phyloP scores from a whole-genome alignment of 2,329 filamentous ascomycete genomes.

The Sclerotinia borealis region DNA sequence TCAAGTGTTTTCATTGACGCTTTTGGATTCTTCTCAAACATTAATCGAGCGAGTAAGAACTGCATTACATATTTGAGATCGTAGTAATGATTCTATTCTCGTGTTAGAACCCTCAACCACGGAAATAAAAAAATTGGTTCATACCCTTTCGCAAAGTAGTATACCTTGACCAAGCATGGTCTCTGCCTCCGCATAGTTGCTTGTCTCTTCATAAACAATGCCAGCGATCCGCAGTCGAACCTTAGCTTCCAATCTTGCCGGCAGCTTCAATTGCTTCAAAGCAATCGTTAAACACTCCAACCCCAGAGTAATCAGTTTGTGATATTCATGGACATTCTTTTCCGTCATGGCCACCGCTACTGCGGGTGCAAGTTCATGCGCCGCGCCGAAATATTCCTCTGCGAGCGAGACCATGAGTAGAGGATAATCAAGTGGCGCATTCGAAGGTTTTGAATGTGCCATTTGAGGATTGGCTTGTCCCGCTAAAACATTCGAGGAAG shows the following conservation, averaged over 20 bases:
- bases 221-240: conserved; percentile 66
- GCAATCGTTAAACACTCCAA: conserved; percentile 67
- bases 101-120: background rate
- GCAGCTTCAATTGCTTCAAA: conserved; percentile 53
- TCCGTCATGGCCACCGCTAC: conserved; percentile 46
- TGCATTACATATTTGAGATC: conserved; percentile 76
- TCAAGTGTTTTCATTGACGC: conserved; percentile 69
- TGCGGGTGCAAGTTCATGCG: conserved; percentile 48
- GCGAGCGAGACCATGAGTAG: conserved; percentile 60
- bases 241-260: conserved; percentile 62
- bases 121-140: conserved; percentile 1
- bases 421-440: conserved; percentile 19
- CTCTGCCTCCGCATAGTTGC: conserved; percentile 68
- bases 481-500: conserved; percentile 9
- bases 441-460: conserved; percentile 2
- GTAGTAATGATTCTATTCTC: conserved; percentile 44
- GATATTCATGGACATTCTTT: conserved; percentile 55
- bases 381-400: conserved; percentile 68
- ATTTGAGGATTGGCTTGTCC: conserved; percentile 12
- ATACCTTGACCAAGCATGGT: conserved; percentile 66
- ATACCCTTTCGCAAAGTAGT: conserved; percentile 59
- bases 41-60: conserved; percentile 62
- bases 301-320: conserved; percentile 65
- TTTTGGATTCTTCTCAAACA: conserved; percentile 65
- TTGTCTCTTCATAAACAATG: conserved; percentile 66